phyloP scores from a whole-genome alignment of 768 basidiomycete genomes.

The Tephrocybe sp. region DNA sequence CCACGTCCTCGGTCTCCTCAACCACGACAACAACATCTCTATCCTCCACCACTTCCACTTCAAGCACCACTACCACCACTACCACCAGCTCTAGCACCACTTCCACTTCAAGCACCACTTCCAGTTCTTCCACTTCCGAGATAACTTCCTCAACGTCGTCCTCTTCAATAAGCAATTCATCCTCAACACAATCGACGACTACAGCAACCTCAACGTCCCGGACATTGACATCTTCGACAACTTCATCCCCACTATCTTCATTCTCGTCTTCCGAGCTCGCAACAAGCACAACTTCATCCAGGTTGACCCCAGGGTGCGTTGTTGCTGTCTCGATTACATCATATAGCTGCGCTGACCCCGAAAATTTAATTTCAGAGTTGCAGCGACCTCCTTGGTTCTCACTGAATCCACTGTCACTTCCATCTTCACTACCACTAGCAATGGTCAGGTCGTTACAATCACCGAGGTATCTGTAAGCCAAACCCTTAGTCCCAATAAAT shows the following conservation, averaged over 20 bases:
- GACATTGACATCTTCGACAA: slow-evolving; percentile 18
- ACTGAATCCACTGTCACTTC: slow-evolving; percentile 47
- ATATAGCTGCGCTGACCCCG: slow-evolving; percentile 4
- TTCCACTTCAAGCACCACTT: slow-evolving; percentile 20
- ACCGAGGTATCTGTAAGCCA: slow-evolving; percentile 70
- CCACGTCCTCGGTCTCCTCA: slow-evolving; percentile 17
- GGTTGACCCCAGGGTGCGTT: slow-evolving; percentile 11
- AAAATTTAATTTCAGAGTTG: background rate
- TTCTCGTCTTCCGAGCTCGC: slow-evolving; percentile 17
- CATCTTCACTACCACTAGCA: slow-evolving; percentile 47
- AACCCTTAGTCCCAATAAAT: slow-evolving; percentile 55
- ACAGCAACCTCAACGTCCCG: slow-evolving; percentile 15
- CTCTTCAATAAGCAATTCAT: slow-evolving; percentile 11
- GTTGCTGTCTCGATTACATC: slow-evolving; percentile 19
- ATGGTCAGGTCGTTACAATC: slow-evolving; percentile 54
- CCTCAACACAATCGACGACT: slow-evolving; percentile 8
- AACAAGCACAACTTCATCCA: slow-evolving; percentile 14
- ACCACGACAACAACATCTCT: too few relatives aligned
- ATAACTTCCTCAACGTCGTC: slow-evolving; percentile 20
- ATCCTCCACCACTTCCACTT: slow-evolving; percentile 18
- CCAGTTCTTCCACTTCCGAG: slow-evolving; percentile 18
- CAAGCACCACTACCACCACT: slow-evolving; percentile 12
- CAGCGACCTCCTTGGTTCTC: background rate
- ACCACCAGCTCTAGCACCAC: slow-evolving; percentile 9
- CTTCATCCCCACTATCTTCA: slow-evolving; percentile 19